These are phyloP conservation scores for Colletotrichum zoysiae DNA, from an alignment of 2,329 filamentous ascomycete species.

Conservation along the genomic window DNA sequence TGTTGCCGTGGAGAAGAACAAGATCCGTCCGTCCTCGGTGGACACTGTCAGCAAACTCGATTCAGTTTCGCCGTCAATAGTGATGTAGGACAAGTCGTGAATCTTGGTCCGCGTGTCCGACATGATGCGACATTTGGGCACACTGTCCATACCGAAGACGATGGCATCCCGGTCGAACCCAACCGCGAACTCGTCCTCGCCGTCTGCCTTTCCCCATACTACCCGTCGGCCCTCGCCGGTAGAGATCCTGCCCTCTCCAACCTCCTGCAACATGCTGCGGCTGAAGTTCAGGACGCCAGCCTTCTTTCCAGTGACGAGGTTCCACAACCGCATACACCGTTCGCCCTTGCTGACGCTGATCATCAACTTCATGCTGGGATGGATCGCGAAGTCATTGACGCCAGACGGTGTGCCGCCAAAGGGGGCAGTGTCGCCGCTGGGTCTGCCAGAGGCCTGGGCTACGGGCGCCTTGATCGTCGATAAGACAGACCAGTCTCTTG, in stretches of 20 bases:
- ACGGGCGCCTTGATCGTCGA: conserved; percentile 91
- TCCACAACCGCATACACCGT: conserved; percentile 93
- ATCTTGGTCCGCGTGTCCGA: conserved; percentile 80
- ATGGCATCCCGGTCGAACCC: conserved; percentile 88
- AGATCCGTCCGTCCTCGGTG: conserved; percentile 89
- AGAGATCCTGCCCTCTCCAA: conserved; percentile 81
- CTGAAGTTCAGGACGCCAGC: conserved; percentile 91
- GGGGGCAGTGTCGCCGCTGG: conserved; percentile 90
- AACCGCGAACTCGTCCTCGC: conserved; percentile 87
- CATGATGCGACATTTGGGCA: conserved; percentile 80
- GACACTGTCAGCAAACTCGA: conserved; percentile 77
- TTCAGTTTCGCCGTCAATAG: conserved; percentile 62
- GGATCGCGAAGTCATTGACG: conserved; percentile 94
- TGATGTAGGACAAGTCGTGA: conserved; percentile 83
- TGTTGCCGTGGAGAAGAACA: conserved; percentile 81
- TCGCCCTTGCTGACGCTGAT: conserved; percentile 92
- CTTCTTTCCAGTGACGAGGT: conserved; percentile 95
- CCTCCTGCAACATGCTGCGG: conserved; percentile 76
- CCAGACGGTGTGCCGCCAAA: conserved; percentile 86
- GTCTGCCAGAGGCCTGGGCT: conserved; percentile 82
- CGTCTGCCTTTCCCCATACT: conserved; percentile 79
- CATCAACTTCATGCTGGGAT: conserved; percentile 97
- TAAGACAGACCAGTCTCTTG: conserved; percentile 89
- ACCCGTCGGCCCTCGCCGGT: conserved; percentile 87
- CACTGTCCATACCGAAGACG: conserved; percentile 90